Base-by-base conservation (phyloP, 768 basidiomycete species). In the Mycena kentingensis region DNA sequence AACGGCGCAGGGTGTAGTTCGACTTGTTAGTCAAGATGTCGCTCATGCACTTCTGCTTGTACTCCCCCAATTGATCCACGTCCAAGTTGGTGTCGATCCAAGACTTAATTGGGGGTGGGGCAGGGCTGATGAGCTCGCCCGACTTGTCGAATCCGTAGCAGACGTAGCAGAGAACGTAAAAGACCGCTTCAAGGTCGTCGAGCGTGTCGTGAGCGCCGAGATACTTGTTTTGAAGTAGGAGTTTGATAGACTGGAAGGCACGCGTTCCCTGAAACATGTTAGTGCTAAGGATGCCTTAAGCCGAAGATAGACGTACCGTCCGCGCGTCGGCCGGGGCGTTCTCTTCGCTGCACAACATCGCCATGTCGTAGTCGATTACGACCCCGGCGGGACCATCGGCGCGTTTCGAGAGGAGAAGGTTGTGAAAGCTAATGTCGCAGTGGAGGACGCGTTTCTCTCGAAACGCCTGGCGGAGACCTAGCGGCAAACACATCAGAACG, bases 371-470 rank as follows among this genome's bases (percentile, higher is more conserved):
- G 18, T 52, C 51, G 21, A 46, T 53, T 13, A 53, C 5, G 15
- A 53, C 52, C 10, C 45, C 52, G 10, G 3, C 16, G 1, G 21
- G 36, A 4, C n/a, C 12, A 1, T 38, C 43, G 5, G 43, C n/a
- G 6, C 13, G 1, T 2, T 44, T 24, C 3, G 46, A 32, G 28
- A 64, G 49, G 11, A 66, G 59, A 26, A 66, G 62, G 35, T 68
- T 68, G 19, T 56, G 53, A 7, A 56, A 31, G 32, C 60, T 65
- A 41, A 69, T 57, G 48, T 67, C 67, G 10, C 65, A 61, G 32
- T 69, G 65, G 8, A 69, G 57, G 28, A 69, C 62, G 3, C 46
- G 50, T 13, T 52, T 18, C 25, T 34, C 52, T 44, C 57, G 18
- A 58, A 53, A 27, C 7, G n/a, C 24, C 2, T 53, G 55, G 8